A percentile compares a stretch with the other conserved stretches of the same genome.
Conservation (phyloP, 2,329 filamentous ascomycete species). For the Ophiocordyceps camponoti-floridani region DNA sequence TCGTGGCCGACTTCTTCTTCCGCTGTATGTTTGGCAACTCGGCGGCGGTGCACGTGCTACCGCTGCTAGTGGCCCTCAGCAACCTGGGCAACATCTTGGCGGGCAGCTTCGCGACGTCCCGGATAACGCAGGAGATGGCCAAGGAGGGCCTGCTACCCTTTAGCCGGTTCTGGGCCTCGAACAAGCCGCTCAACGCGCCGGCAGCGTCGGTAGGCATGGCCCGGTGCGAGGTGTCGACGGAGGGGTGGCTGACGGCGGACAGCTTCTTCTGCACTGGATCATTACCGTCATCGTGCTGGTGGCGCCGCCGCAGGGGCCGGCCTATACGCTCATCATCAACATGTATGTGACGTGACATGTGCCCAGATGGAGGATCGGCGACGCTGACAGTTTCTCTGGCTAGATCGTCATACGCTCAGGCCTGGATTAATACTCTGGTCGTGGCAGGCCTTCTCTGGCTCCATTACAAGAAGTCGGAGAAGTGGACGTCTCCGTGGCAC, state of each 20-base stretch:
- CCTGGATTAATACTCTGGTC: conserved; percentile 35
- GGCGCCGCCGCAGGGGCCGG: not conserved
- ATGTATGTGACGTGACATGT: not conserved
- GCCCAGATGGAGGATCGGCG: not conserved
- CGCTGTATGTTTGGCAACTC: conserved; percentile 39
- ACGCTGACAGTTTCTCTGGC: not conserved
- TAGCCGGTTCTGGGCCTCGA: conserved; percentile 49
- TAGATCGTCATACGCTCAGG: conserved; percentile 29
- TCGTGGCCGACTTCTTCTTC: conserved; percentile 44
- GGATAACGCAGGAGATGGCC: conserved; percentile 46
- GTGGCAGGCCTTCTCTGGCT: conserved; percentile 32
- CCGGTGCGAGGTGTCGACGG: not conserved
- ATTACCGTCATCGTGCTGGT: conserved; percentile 1
- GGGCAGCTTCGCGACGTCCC: conserved; percentile 39
- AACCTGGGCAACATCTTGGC: conserved; percentile 45
- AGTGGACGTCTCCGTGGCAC: conserved; percentile 35
- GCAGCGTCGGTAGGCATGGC: not conserved
- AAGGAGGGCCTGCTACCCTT: conserved; percentile 53
- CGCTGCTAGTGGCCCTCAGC: conserved; percentile 40
- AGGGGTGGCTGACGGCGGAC: not conserved
- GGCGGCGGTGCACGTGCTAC: conserved; percentile 28
- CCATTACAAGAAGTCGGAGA: conserved; percentile 28
- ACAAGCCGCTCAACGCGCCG: conserved; percentile 35
- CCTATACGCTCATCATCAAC: conserved; percentile 1
- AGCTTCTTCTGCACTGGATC: conserved; percentile 1